Conservation (phyloP, 2,329 filamentous ascomycete species). For the Endocalyx cinctus region DNA sequence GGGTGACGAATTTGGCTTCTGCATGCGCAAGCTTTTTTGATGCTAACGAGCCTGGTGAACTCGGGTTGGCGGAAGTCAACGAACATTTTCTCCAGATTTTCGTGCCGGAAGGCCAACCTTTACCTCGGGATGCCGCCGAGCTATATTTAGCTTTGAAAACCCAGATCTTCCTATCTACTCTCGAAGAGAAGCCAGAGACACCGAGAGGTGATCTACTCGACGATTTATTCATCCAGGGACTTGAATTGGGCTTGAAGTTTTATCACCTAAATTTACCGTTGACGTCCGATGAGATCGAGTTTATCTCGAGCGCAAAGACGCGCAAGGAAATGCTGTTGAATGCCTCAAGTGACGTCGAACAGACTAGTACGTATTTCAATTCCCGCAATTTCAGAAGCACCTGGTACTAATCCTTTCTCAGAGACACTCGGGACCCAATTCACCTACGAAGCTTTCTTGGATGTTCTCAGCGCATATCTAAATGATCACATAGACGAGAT, state of each 20-base stretch:
- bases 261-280: conserved; percentile 23
- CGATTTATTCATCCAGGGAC: conserved; percentile 22
- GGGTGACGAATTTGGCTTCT: conserved; percentile 27
- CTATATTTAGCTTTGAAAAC: conserved; percentile 28
- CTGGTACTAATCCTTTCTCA: conserved; percentile 12
- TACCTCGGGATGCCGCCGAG: conserved; percentile 25
- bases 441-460: conserved; percentile 28
- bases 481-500: conserved; percentile 28
- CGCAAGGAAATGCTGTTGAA: conserved; percentile 25
- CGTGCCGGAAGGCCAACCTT: conserved; percentile 20
- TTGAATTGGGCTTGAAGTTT: conserved; percentile 20
- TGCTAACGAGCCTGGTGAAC: conserved; percentile 27
- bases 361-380: conserved; percentile 19
- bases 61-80: conserved; percentile 27
- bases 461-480: conserved; percentile 26
- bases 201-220: conserved; percentile 22
- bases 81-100: conserved; percentile 27
- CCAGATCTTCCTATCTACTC: conserved; percentile 25
- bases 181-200: conserved; percentile 23
- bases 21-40: conserved; percentile 29
- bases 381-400: too few relatives aligned
- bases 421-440: conserved; percentile 25
- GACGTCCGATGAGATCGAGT: conserved; percentile 20
- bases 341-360: conserved; percentile 19
- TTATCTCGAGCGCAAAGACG: conserved; percentile 20